A percentile compares a stretch with the other conserved stretches of the same genome.
Conservation (phyloP, 352 stramenopile species). For the Pythium angustatum region DNA sequence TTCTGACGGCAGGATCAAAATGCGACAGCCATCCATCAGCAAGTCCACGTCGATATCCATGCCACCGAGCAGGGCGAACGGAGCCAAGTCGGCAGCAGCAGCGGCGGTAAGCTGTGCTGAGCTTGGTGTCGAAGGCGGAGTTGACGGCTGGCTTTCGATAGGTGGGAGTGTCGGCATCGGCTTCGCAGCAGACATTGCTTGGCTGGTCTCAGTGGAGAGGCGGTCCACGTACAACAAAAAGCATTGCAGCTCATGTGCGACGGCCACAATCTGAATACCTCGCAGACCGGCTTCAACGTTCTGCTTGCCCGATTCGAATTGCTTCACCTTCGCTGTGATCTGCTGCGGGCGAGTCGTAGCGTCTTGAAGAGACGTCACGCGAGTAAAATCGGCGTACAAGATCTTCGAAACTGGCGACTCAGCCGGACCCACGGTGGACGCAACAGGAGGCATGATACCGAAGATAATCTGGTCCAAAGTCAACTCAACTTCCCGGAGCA, state of each 20-base stretch:
- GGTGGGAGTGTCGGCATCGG: conserved; percentile 24
- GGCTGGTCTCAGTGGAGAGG: conserved; percentile 22
- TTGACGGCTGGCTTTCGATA: conserved; percentile 2
- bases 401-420: conserved; percentile 35
- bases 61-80: conserved; percentile 31
- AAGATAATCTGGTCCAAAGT: conserved; percentile 34
- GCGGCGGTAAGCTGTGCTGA: neutral
- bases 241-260: conserved; percentile 33
- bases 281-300: conserved; percentile 19
- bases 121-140: conserved; percentile 2
- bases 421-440: conserved; percentile 27
- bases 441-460: conserved; percentile 20
- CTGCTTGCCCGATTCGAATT: conserved; percentile 32
- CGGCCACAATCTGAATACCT: conserved; percentile 30
- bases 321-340: conserved; percentile 28
- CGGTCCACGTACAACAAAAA: conserved; percentile 42
- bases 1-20: conserved; percentile 22
- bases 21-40: conserved; percentile 26
- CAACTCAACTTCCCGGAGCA: conserved; percentile 25
- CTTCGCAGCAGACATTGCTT: conserved; percentile 33
- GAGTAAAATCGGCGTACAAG: conserved; percentile 32
- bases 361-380: conserved; percentile 6
- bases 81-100: conserved; percentile 24
- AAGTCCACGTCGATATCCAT: conserved; percentile 32
- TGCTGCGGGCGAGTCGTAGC: conserved; percentile 21